Base-by-base conservation (phyloP, 2,329 filamentous ascomycete species). In the Aspergillus vadensis region DNA sequence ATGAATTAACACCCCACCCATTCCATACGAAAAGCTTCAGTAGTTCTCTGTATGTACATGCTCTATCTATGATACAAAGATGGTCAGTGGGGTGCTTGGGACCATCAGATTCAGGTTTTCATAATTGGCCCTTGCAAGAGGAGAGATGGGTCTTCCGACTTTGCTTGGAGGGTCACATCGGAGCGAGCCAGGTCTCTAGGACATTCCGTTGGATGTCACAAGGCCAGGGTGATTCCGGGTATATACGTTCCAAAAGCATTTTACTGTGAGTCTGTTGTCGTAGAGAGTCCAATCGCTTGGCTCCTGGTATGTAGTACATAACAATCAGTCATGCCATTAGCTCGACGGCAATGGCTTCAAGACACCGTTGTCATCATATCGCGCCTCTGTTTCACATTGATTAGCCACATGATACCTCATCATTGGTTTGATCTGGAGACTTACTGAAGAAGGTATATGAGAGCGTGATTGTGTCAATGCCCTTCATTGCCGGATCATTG, bases 371-470 rank as follows among this genome's bases (percentile, higher is more conserved):
- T 92, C 87, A 76, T 94, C 91, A 76, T 95, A 95, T 74, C 86
- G 90, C 53, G 91, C 91, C 79, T 95, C 89, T 92, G 74, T 62
- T 59, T 39, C 36, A 21, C 9, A 65, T 85, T 65, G 84, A 78
- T 65, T 70, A 51, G 44, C 21, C 36, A 15, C 1, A 14, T 41
- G 47, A n/a, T 47, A 43, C n/a, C 21, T 12, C 27, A 36, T 36
- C 19, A 53, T 8, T 17, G 5, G 23, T 39, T 10, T 25, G 12
- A 19, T 19, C 14, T 25, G 25, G 36, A 21, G 8, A 21, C 91
- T 82, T 81, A 96, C 92, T 99, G 77, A 99, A 99, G 76, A 99
- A 99, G 0, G 95, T 99, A 80, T 99, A 99, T 68, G 89, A 96
- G 72, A 99, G 78, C 36, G 95, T 99, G 58, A 99, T 92, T 2